Base-by-base conservation (phyloP, 306 rosid species). In the Notholithocarpus densiflorus region DNA sequence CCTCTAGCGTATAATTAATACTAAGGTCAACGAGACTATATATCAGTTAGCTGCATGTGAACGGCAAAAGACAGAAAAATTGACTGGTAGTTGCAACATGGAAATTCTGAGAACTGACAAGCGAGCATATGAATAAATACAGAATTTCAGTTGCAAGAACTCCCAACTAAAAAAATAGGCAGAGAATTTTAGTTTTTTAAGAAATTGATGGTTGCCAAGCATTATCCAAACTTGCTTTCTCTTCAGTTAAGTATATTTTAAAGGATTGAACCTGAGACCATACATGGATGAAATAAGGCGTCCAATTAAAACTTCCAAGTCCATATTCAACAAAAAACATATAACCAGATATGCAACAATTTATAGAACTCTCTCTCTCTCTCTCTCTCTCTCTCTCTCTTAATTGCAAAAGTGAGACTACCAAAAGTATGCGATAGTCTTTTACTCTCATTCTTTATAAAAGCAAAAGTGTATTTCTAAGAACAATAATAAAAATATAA, bases 71-170 rank as follows among this genome's bases (percentile, higher is more conserved):
- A 3, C 60, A 65, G 73, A 23, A n/a, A 57, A 62, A 61, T 62
- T 77, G 83, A 86, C 61, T 29, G 86, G 83, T 87, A 9, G 89
- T 43, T 85, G 82, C 27, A 32, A 52, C 43, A 52, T 21, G 71
- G 45, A 56, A 59, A 34, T 55, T 72, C 32, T 32, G 52, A 37
- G 9, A 54, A 26, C 24, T 56, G 62, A 56, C 62, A n/a, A 8
- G 26, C 3, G 26, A 29, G 43, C 69, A 5, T 26, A 27, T 27
- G 37, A 29, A 27, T 5, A 62, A 27, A 48, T 14, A 43, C 70
- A 64, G 70, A 29, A 29, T 29, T 26, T 29, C 21, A 64, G 19
- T 64, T 29, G 45, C 21, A 29, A 27, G 24, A n/a, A 32, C 48
- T 66, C 26, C 72, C 72, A 66, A 23, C 72, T 19, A 19, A 34